These are phyloP conservation scores for Acorus calamus DNA, from an alignment of 106 monocot genomes.

Conservation along the genomic window DNA sequence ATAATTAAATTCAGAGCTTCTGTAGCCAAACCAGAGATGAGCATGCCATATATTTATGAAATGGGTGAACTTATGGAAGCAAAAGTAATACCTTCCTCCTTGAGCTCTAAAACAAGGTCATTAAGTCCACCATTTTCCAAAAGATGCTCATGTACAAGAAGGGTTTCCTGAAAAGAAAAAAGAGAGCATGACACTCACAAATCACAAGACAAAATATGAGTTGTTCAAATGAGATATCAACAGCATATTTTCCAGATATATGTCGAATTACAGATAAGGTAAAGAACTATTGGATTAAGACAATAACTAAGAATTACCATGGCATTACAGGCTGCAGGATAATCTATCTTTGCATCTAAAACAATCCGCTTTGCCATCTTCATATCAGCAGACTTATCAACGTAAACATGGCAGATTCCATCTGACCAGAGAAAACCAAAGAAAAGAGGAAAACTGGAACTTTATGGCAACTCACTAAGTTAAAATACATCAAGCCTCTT, in stretches of 20 bases:
- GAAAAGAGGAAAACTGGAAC: not conserved
- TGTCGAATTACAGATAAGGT: not conserved
- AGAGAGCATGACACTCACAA: not conserved
- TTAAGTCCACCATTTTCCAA: conserved; percentile 32
- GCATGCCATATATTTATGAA: not conserved
- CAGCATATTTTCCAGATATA: too few relatives aligned
- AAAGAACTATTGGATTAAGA: not conserved
- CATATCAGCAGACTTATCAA: conserved; percentile 86
- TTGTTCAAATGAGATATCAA: too few relatives aligned
- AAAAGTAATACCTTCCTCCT: conserved; percentile 43
- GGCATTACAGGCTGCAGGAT: conserved; percentile 99
- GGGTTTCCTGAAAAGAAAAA: conserved; percentile 54
- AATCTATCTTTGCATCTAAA: conserved; percentile 90
- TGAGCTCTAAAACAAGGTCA: conserved; percentile 53
- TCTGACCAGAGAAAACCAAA: conserved; percentile 28
- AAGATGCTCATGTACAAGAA: conserved; percentile 69
- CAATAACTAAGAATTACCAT: conserved; percentile 44
- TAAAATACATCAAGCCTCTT: not conserved
- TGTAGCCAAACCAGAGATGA: too few relatives aligned
- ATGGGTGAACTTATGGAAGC: not conserved
- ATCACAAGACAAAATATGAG: not conserved
- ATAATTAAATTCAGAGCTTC: not conserved
- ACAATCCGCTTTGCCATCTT: conserved; percentile 73
- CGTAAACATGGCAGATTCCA: conserved; percentile 95
- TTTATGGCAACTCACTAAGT: not conserved